Evolutionary conservation across 768 basidiomycete species (phyloP).

Genomic region (Boletales sp.): DNA sequence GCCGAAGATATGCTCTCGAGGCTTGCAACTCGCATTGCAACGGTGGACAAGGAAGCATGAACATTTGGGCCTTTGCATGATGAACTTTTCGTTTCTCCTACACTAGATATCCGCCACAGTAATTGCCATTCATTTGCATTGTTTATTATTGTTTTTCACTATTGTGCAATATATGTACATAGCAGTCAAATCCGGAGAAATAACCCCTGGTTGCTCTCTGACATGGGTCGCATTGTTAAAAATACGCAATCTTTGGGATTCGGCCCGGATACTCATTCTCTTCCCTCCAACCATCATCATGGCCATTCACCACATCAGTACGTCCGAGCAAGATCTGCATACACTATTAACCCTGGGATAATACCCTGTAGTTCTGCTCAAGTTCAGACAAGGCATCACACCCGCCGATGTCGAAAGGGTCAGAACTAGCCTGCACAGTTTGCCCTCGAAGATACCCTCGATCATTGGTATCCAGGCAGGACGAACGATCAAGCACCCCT

Average conservation of each 20-base stretch:
- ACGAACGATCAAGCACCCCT: conserved; percentile 11
- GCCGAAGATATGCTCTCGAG: conserved; percentile 64
- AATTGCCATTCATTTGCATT: conserved; percentile 7
- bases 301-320: conserved; percentile 24
- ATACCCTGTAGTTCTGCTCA: conserved; percentile 18
- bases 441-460: conserved; percentile 18
- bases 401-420: conserved; percentile 6
- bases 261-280: not conserved
- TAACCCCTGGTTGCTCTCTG: not conserved
- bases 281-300: conserved; percentile 1
- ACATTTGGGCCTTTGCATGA: not conserved
- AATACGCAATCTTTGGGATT: not conserved
- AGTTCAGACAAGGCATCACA: conserved; percentile 16
- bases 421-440: not conserved
- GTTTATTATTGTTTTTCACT: not conserved
- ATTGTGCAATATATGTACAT: conserved; percentile 4
- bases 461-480: conserved; percentile 14
- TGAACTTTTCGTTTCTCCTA: not conserved
- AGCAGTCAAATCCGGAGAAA: not conserved
- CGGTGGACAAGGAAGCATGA: conserved; percentile 49
- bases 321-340: not conserved
- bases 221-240: too few relatives aligned
- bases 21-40: conserved; percentile 59
- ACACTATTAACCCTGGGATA: not conserved
- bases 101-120: conserved; percentile 1